These are phyloP conservation scores for Lathyrus tuberosus DNA, from an alignment of 306 rosid species.

Conservation along the genomic window DNA sequence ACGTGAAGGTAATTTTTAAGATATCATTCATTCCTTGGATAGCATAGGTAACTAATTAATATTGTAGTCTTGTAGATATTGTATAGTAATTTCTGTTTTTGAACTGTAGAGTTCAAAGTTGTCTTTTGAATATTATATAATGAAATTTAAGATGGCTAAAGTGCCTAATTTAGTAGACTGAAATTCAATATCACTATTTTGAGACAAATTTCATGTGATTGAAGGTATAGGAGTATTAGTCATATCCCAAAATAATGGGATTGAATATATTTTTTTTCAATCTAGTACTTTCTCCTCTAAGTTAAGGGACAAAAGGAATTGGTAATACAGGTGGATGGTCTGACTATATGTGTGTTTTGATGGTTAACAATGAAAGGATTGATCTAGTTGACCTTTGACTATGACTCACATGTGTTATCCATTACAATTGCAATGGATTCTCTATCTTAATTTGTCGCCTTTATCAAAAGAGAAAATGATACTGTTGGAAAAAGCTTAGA, in stretches of 20 bases:
- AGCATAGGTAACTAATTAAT: conserved; percentile 2
- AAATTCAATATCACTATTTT: conserved; percentile 37
- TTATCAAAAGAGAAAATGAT: conserved; percentile 7
- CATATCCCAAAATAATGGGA: conserved; percentile 32
- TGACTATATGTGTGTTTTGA: conserved; percentile 44
- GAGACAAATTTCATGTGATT: conserved; percentile 40
- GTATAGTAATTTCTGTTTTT: conserved; percentile 18
- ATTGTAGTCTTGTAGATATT: conserved; percentile 8
- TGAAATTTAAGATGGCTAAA: conserved; percentile 15
- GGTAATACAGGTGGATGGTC: conserved; percentile 49
- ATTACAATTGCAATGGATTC: conserved; percentile 29
- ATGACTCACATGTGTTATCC: conserved; percentile 40
- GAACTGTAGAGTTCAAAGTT: conserved; percentile 42
- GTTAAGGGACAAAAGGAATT: conserved; percentile 48
- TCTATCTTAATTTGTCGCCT: conserved; percentile 13
- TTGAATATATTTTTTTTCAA: conserved; percentile 27
- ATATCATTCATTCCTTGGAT: not conserved
- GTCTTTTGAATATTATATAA: conserved; percentile 28
- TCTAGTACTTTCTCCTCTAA: conserved; percentile 52
- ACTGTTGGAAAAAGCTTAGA: too few species aligned
- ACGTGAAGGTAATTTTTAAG: conserved; percentile 12
- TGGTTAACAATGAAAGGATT: conserved; percentile 44
- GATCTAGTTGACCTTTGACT: conserved; percentile 57
- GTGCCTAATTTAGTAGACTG: conserved; percentile 38
- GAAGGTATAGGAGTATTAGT: conserved; percentile 18